Evolutionary conservation across 495 filamentous ascomycete species (phyloP).

Genomic region (Neurospora sp.): DNA sequence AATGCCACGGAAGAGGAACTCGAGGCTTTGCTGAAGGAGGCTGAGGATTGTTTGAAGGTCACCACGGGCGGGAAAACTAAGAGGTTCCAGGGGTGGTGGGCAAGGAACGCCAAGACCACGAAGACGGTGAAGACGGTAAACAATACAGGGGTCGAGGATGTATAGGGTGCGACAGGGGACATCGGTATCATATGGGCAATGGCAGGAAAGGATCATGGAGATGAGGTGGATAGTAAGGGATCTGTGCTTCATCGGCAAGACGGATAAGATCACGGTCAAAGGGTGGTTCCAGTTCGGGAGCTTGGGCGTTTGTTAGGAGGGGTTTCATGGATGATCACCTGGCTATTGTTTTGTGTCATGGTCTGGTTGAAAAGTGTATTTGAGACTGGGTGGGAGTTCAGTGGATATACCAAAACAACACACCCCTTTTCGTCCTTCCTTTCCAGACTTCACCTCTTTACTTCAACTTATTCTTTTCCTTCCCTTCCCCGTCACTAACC

Average conservation of each 20-base stretch:
- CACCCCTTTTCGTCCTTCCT: not conserved
- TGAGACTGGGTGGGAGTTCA: not conserved
- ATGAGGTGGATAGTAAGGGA: not conserved
- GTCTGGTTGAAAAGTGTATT: not conserved
- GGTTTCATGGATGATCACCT: not conserved
- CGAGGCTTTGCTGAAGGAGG: not conserved
- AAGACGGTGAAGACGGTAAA: not conserved
- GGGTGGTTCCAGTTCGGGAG: not conserved
- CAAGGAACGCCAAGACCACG: not conserved
- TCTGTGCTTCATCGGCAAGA: not conserved
- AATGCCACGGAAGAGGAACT: conserved; percentile 2
- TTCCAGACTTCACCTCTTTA: not conserved
- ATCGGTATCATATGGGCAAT: not conserved
- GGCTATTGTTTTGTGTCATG: not conserved
- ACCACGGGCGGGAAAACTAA: not conserved
- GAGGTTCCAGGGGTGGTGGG: not conserved
- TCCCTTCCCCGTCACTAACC: not conserved
- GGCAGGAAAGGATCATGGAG: not conserved
- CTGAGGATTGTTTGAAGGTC: not conserved
- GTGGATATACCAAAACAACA: not conserved
- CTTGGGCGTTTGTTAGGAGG: not conserved
- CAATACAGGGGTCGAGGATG: not conserved
- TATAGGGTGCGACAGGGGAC: not conserved
- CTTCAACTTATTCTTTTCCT: not conserved
- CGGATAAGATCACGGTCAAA: not conserved